phyloP scores from a whole-genome alignment of 495 filamentous ascomycete species.

The Podospora bellae-mahoneyi region DNA sequence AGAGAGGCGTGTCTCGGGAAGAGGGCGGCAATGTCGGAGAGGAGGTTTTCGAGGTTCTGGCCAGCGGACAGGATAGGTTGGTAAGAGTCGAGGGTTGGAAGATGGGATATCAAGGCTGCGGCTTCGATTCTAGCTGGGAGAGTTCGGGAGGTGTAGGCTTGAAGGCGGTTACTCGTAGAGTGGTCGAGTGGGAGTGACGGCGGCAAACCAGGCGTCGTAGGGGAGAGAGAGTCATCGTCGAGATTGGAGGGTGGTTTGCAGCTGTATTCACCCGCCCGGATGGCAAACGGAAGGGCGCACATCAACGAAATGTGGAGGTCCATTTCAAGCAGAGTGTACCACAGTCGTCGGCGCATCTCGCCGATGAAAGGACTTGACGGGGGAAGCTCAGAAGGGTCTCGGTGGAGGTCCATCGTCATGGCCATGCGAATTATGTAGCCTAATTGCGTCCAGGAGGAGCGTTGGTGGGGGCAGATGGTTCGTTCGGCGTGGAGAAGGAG shows the following conservation, averaged over 20 bases:
- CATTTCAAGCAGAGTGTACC: constrained; percentile 40
- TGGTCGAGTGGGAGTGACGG: constrained; percentile 36
- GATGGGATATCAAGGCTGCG: constrained; percentile 34
- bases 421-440: constrained; percentile 41
- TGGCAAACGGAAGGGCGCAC: constrained; percentile 38
- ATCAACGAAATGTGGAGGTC: constrained; percentile 39
- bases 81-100: constrained; percentile 36
- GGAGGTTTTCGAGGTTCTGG: constrained; percentile 35
- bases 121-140: constrained; percentile 33
- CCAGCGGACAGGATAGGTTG: constrained; percentile 36
- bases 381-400: constrained; percentile 40
- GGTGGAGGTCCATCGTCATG: constrained; percentile 43
- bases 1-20: constrained; percentile 28
- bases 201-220: constrained; percentile 30
- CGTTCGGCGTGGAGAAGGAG: constrained; percentile 37
- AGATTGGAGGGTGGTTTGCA: constrained; percentile 38
- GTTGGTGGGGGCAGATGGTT: constrained; percentile 35
- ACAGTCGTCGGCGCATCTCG: constrained; percentile 37
- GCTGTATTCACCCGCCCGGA: constrained; percentile 38
- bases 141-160: constrained; percentile 36
- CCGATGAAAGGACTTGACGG: constrained; percentile 34
- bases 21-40: constrained; percentile 38
- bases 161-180: constrained; percentile 32
- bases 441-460: constrained; percentile 39
- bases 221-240: constrained; percentile 30